Base-by-base conservation (phyloP, 139 green algal genomes). In the Chlorella sp. region DNA sequence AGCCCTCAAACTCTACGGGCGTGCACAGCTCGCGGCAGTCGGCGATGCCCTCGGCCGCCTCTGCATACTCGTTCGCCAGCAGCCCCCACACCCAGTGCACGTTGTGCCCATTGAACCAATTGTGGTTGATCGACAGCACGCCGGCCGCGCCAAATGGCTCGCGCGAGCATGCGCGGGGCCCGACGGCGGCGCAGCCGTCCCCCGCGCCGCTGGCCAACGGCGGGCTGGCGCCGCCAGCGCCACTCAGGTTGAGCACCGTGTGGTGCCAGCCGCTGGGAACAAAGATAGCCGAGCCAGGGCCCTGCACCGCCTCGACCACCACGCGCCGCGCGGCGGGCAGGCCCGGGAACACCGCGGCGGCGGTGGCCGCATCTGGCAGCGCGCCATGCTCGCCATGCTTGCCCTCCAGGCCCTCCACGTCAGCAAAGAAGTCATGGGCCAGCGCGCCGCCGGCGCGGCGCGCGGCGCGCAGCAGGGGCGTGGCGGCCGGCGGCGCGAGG, bases 221-320 rank as follows among this genome's bases (percentile, higher is more conserved):
- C n/a, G n/a, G n/a, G n/a, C n/a, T n/a, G n/a, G n/a, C n/a, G n/a
- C n/a, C n/a, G n/a, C n/a, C n/a, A n/a, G n/a, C n/a, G n/a, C n/a
- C n/a, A n/a, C n/a, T n/a, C n/a, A n/a, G n/a, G n/a, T n/a, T n/a
- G n/a, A n/a, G n/a, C 40, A 97, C 94, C 23, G 86, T 88, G 82
- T 98, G 95, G 71, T 90, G 86, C 95, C 95, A 98, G 21, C 91
- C 91, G 58, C 84, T 89, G n/a, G 95, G 95, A 46, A 98, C 93
- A 83, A 97, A 98, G 58, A 98, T 77, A 1, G 85, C 84, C 41
- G 97, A 91, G 1, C 91, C 93, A 14, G 83, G 36, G 31, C 80
- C 81, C 86, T 98, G 90, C 36, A 86, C 36, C 15, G 89, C 42
- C n/a, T 84, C 75, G 8, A 91, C 11, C 15, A 84, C 38, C 33